These are phyloP conservation scores for Exutisphaerella laricina DNA, from an alignment of 2,329 filamentous ascomycete genomes.

Conservation along the genomic window DNA sequence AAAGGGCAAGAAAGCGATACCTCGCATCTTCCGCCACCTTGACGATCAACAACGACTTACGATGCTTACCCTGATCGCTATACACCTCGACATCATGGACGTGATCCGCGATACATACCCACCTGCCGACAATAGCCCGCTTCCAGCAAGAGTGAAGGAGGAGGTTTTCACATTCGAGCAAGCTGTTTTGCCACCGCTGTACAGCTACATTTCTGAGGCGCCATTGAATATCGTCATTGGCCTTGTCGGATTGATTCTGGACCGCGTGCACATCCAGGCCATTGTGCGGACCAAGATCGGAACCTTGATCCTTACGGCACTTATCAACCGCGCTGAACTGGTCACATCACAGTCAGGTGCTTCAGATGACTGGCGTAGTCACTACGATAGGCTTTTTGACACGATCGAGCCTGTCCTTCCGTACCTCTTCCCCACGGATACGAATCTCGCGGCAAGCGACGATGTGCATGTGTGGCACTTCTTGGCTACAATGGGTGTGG, in stretches of 20 bases:
- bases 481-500: conserved; percentile 88
- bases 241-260: conserved; percentile 76
- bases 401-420: conserved; percentile 76
- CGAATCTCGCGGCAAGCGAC: conserved; percentile 62
- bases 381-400: conserved; percentile 85
- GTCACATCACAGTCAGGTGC: conserved; percentile 72
- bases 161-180: conserved; percentile 87
- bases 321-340: conserved; percentile 88
- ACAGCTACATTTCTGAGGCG: conserved; percentile 86
- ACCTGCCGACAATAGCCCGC: conserved; percentile 60
- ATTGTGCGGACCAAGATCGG: conserved; percentile 84
- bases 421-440: conserved; percentile 84
- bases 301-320: conserved; percentile 83
- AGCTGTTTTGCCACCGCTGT: conserved; percentile 82
- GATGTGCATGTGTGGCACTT: conserved; percentile 99
- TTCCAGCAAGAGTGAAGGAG: conserved; percentile 75
- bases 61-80: conserved; percentile 89
- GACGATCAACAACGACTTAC: conserved; percentile 89
- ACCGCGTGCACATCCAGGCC: conserved; percentile 74
- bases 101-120: conserved; percentile 79
- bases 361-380: conserved; percentile 65
- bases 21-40: conserved; percentile 89
- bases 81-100: conserved; percentile 87
- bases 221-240: conserved; percentile 87
- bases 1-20: conserved; percentile 95